phyloP scores from a whole-genome alignment of 345 rosid genomes.

The Sonneratia caseolaris region DNA sequence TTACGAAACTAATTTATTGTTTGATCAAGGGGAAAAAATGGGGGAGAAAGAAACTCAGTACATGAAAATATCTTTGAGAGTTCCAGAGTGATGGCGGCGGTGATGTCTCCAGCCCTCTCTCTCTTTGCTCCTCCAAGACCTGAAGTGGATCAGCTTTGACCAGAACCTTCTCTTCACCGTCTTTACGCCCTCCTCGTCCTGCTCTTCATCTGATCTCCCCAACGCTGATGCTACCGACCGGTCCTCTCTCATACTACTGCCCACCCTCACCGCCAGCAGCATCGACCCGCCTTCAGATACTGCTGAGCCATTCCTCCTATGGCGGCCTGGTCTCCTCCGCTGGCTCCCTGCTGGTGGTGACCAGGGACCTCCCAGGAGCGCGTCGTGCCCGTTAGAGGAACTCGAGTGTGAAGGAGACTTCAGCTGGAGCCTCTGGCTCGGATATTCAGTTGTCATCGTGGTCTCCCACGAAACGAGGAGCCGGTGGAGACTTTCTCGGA shows the following conservation, averaged over 20 bases:
- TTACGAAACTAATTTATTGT: too few species aligned
- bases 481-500: conserved; percentile 12
- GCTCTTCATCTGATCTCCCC: conserved; percentile 29
- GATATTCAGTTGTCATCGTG: not conserved
- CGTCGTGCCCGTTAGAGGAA: not conserved
- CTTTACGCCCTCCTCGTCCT: conserved; percentile 17
- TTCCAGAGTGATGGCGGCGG: not conserved
- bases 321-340: conserved; percentile 6
- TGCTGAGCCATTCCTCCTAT: conserved; percentile 26
- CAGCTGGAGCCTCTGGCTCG: not conserved
- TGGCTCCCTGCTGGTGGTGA: too few species aligned
- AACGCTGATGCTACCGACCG: conserved; percentile 46
- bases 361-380: conserved; percentile 17
- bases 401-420: conserved; percentile 7
- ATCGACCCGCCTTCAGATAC: conserved; percentile 17
- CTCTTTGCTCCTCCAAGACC: conserved; percentile 27
- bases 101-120: conserved; percentile 6
- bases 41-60: not conserved
- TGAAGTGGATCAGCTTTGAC: conserved; percentile 45
- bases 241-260: conserved; percentile 55
- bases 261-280: conserved; percentile 28
- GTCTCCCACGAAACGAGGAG: not conserved
- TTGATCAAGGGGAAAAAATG: too few species aligned
- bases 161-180: conserved; percentile 55
- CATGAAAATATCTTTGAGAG: not conserved